Evolutionary conservation across 2,329 filamentous ascomycete genomes (phyloP), one percentile per base, ranked within the genome.

Genomic region (Rhexocercosporidium sp.): DNA sequence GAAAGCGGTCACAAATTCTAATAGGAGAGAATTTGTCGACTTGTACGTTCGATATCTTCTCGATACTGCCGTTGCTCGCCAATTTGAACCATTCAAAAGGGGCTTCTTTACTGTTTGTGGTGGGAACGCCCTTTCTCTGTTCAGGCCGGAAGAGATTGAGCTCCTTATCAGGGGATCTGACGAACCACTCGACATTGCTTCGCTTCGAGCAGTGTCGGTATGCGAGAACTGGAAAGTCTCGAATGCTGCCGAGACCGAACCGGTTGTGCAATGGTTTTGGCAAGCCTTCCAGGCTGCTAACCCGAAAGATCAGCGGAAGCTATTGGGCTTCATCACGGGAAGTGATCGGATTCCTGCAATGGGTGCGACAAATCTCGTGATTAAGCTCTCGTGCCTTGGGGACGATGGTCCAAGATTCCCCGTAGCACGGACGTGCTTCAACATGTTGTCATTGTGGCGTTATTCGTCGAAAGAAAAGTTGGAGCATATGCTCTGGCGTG

Each of bases 101-200:
- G 94, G 94, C 0, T 97, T 97, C 79, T 97, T 93, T 78, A 96
- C 92, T 0, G 93, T 97, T 31, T 97, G 93, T 76, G 92, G 91
- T 41, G 93, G 94, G 41, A 97, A 96, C 76, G 94, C 94, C 0
- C 83, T 97, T 41, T 93, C 91, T 0, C 85, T 97, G 1, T 97
- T 97, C 78, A 88, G 92, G 18, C 91, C 94, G 0, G 94, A 97
- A 77, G 94, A 97, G 78, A 96, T 97, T 69, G 94, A 97, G 77
- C 85, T 97, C 3, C 85, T 97, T 0, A 87, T 97, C 5, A 86
- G 94, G 61, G 94, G 94, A 12, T 96, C 92, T 8, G 93, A 96
- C 70, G 94, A 96, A 75, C 81, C 88, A 5, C 86, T 97, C 2
- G 93, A 97, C 73, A 90, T 97, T 60, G 82, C 84, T 3, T 90